Base-by-base conservation (phyloP, 1,284 basidiomycete species). In the Peniophora sp. region DNA sequence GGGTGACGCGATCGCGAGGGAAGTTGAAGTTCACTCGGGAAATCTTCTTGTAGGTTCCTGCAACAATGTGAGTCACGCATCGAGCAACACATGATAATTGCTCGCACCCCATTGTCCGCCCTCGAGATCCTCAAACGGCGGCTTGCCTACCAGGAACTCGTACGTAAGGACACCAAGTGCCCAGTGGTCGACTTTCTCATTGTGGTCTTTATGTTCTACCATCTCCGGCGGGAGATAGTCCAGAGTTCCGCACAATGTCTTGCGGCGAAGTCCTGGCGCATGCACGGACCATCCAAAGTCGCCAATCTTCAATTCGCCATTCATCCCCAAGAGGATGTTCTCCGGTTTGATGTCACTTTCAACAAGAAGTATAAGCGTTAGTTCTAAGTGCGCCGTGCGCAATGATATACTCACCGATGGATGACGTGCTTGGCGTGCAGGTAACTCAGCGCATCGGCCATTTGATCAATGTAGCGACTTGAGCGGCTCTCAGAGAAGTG, bases 231-330 rank as follows among this genome's bases (percentile, higher is more conserved):
- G 95, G 1, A 99, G 78, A 63, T 99, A 99, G 67, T 99, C 97
- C 46, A 97, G 72, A 3, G 97, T 99, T 3, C 96, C 96, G 61
- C 95, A 98, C 3, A 97, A 75, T 0, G 94, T 97, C 64, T 81
- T 87, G 41, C 94, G 72, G 55, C 92, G 73, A 65, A 93, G 92
- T 0, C 92, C 85, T 0, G 96, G 97, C 0, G 97, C 97, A 65
- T 99, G 97, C 2, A 99, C 96, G 62, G 89, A 93, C 96, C 97
- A 99, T 6, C 97, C 97, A 68, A 99, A 99, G 68, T 99, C 97
- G 5, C 85, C 97, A 56, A 99, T 97, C 77, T 99, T 99, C 57
- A 99, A 75, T 65, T 99, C 96, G 43, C 96, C 97, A 57, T 94
- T 91, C 61, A 99, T 83, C 14, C 95, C 96, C 9, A 99, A 73